Percentiles rank a stretch among this genome's conserved stretches.
phyloP scores from a whole-genome alignment of 106 monocot genomes.

The Xerophyta viscosa region DNA sequence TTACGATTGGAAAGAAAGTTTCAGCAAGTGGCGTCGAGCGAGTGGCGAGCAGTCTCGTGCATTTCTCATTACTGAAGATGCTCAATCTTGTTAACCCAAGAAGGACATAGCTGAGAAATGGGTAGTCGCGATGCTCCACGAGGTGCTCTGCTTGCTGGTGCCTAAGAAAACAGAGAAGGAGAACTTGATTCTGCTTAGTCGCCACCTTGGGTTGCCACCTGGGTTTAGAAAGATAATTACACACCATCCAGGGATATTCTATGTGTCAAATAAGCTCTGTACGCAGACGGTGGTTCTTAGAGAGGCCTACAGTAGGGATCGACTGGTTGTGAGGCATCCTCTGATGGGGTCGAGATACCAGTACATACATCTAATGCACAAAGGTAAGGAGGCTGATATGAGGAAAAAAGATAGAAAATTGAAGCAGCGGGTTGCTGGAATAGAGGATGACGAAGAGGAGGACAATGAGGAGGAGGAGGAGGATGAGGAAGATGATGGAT shows the following conservation, averaged over 20 bases:
- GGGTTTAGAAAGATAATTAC: slow-evolving; percentile 58
- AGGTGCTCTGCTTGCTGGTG: slow-evolving; percentile 49
- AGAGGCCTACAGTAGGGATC: slow-evolving; percentile 77
- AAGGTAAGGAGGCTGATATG: slow-evolving; percentile 13
- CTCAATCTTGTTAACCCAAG: slow-evolving; percentile 27
- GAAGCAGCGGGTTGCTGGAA: neutral
- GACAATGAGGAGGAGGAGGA: slow-evolving; percentile 10
- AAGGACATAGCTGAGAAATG: slow-evolving; percentile 69
- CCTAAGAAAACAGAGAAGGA: slow-evolving; percentile 77
- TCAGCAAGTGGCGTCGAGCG: slow-evolving; percentile 74
- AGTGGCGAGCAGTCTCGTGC: slow-evolving; percentile 83
- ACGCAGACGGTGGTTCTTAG: slow-evolving; percentile 73
- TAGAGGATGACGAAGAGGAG: neutral
- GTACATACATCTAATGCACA: slow-evolving; percentile 83
- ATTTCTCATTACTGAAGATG: slow-evolving; percentile 79
- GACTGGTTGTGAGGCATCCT: slow-evolving; percentile 61
- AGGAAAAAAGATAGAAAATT: slow-evolving; percentile 14
- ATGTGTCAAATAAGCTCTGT: slow-evolving; percentile 68
- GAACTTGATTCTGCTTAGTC: slow-evolving; percentile 39
- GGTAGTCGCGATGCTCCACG: slow-evolving; percentile 85
- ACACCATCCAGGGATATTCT: slow-evolving; percentile 76
- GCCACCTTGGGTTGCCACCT: slow-evolving; percentile 37
- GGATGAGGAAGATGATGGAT: slow-evolving; percentile 14
- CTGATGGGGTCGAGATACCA: slow-evolving; percentile 71
- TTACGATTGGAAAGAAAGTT: slow-evolving; percentile 78